Base-by-base conservation (phyloP, 768 basidiomycete genomes). In the Boletus vinaceobasis region DNA sequence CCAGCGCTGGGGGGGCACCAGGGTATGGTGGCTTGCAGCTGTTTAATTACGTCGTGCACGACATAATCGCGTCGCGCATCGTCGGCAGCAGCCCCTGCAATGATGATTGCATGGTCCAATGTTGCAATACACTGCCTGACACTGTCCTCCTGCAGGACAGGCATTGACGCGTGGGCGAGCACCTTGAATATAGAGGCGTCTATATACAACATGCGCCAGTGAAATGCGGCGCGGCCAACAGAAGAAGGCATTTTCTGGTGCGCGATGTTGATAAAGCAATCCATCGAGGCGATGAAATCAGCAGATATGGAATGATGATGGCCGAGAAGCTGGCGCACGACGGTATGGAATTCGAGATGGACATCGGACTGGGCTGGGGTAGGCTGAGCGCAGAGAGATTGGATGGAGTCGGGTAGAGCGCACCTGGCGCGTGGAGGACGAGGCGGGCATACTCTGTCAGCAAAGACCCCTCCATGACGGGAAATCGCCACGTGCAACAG, bases 41-140 rank as follows among this genome's bases (percentile, higher is more conserved):
- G 58, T 31, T 62, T 61, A 58, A 98, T 90, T 39, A 90, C 67
- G 27, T 74, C 73, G 42, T 83, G 76, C n/a, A 92, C 77, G 43
- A 86, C 62, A 31, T 59, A 19, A 31, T 88, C 82, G 37, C 83
- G 71, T 40, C 87, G 75, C 13, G 75, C 74, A 17, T 77, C 70
- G 3, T 88, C 90, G 23, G 84, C 77, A 3, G 86, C 83, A 2
- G 65, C 66, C 0, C 94, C 94, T 14, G 93, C 86, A 47, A 95
- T 78, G 57, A 98, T 85, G 58, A 98, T 85, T 1, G 87, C 86
- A 59, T 77, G 78, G 65, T 99, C 97, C 26, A 98, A 73, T 14
- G 77, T 71, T 6, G 75, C 73, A 37, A 98, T 79, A 23, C 79
- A 75, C 43, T 74, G 75, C 56, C 74, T 57, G 11, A 71, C 74